Evolutionary conservation across 2,329 filamentous ascomycete genomes (phyloP).

Genomic region (Mariannaea elegans): DNA sequence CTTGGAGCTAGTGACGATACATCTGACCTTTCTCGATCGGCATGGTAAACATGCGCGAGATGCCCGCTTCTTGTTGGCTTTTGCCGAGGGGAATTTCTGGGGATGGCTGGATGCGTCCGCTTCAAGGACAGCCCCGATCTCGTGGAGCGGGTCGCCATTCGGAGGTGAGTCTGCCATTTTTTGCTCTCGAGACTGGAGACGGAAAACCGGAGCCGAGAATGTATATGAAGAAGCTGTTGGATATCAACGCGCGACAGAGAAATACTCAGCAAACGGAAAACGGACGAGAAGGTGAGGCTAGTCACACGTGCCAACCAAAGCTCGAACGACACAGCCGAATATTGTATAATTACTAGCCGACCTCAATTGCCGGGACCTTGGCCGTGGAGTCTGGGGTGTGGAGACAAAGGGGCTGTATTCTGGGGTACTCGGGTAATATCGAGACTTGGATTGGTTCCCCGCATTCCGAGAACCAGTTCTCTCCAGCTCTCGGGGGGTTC

Average conservation of each 20-base stretch:
- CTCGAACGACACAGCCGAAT: not conserved
- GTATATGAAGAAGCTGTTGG: not conserved
- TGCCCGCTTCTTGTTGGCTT: constrained; percentile 31
- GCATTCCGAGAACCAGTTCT: not conserved
- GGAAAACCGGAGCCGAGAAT: not conserved
- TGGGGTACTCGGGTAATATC: not conserved
- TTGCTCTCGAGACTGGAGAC: not conserved
- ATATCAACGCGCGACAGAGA: not conserved
- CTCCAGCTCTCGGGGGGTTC: not conserved
- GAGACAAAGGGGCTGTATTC: not conserved
- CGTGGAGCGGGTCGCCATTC: constrained; percentile 7
- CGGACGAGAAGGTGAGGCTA: not conserved
- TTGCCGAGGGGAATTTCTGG: constrained; percentile 21
- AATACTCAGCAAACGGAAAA: not conserved
- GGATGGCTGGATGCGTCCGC: constrained; percentile 7
- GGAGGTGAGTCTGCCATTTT: constrained; percentile 7
- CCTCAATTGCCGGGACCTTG: constrained; percentile 6
- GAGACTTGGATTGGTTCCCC: not conserved
- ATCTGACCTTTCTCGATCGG: constrained; percentile 37
- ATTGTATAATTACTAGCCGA: not conserved
- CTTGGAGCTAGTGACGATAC: constrained; percentile 35
- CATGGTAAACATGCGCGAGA: constrained; percentile 36
- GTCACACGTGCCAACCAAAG: not conserved
- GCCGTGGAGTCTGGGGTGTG: not conserved
- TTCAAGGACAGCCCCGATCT: constrained; percentile 5